Evolutionary conservation across 768 basidiomycete genomes (phyloP).

Genomic region (Dacryopinax primogenitus): DNA sequence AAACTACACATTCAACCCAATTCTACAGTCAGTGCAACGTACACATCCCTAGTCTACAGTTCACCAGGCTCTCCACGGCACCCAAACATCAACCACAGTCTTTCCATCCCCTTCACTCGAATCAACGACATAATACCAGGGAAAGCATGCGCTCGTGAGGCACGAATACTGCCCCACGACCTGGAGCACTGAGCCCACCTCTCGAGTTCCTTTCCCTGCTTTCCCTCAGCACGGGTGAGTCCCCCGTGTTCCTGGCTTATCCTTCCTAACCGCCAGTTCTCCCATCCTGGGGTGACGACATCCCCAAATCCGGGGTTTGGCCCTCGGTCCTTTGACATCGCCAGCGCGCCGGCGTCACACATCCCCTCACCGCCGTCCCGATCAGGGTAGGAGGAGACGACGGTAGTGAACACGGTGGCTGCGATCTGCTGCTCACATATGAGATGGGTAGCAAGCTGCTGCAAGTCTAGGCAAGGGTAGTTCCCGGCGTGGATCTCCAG

Average conservation of each 20-base stretch:
- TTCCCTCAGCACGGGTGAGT: conserved; percentile 24
- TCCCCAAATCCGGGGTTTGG: conserved; percentile 59
- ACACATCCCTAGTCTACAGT: not conserved
- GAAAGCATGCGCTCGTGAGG: conserved; percentile 61
- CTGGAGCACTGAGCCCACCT: conserved; percentile 50
- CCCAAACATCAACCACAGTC: conserved; percentile 66
- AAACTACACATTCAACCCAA: not conserved
- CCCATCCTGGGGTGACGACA: conserved; percentile 30
- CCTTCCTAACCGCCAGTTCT: conserved; percentile 26
- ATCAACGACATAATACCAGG: conserved; percentile 78
- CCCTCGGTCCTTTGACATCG: conserved; percentile 78
- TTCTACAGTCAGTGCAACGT: not conserved
- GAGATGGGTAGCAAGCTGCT: conserved; percentile 64
- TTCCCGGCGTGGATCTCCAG: conserved; percentile 75
- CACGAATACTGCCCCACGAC: conserved; percentile 82
- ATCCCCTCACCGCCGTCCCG: conserved; percentile 56
- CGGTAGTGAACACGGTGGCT: conserved; percentile 54
- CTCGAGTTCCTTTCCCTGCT: conserved; percentile 25
- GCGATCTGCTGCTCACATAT: conserved; percentile 45
- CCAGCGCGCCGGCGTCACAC: conserved; percentile 72
- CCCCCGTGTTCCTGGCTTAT: conserved; percentile 56
- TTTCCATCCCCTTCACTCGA: conserved; percentile 36
- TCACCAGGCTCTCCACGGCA: conserved; percentile 85
- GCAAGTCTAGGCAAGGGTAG: conserved; percentile 72
- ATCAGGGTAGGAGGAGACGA: conserved; percentile 68